Base-by-base conservation (phyloP, 2,329 filamentous ascomycete species). In the Fusarium burgessii region DNA sequence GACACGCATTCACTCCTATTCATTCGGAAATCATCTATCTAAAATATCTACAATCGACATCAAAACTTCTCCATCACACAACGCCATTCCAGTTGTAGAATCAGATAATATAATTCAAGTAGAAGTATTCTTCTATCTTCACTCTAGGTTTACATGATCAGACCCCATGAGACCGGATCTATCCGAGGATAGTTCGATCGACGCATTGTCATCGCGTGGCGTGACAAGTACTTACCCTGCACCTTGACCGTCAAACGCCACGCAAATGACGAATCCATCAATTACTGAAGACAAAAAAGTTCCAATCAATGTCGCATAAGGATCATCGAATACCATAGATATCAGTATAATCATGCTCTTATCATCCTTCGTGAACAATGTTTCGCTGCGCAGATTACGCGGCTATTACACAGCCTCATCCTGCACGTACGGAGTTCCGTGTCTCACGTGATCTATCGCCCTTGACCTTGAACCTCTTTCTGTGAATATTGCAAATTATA, bases 401-500 rank as follows among this genome's bases (percentile, higher is more conserved):
- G 59, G 59, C 35, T 18, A 42, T 49, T 29, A 46, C 59, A 49
- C 59, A 50, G 59, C 59, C 59, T 60, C 55, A 60, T 43, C 32
- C 23, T 56, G 25, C 38, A 36, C 38, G 23, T 36, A 38, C 51
- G 58, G 58, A 61, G 54, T 36, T 59, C 54, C 42, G 43, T 36
- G 23, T 59, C 42, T 32, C 35, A 62, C 35, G 43, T 41, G 29
- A 50, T 17, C 14, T 0, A 2, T 0, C 35, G 9, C 20, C 8
- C 23, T 25, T 35, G 13, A 17, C n/a, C 13, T 3, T 47, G 5
- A 2, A 20, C 47, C 20, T 15, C n/a, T 3, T 10, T 18, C 17
- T 17, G 25, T 29, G 12, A 18, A 35, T 13, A 45, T 3, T 9
- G 20, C 29, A 9, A 29, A 14, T 25, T 18, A 45, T 59, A 14